These are phyloP conservation scores for Penicillium bialowiezense DNA, from an alignment of 495 filamentous ascomycete genomes.

Conservation along the genomic window DNA sequence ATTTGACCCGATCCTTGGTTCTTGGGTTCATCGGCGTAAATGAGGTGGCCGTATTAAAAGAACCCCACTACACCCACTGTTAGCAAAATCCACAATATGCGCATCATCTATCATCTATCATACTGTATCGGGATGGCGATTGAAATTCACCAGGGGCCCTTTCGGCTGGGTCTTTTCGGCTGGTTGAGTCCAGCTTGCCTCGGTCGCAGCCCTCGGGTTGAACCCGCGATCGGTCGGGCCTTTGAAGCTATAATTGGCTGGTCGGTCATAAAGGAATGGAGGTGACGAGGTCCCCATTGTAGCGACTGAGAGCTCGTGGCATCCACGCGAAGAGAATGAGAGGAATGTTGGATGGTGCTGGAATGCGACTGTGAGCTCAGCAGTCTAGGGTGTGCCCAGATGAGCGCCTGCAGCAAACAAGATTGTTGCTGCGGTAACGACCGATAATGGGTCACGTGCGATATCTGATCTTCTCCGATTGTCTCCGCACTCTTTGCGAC, in stretches of 20 bases:
- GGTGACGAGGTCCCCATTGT: conserved; percentile 58
- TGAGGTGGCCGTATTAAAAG: conserved; percentile 41
- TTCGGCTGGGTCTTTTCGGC: conserved; percentile 58
- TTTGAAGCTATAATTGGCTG: conserved; percentile 44
- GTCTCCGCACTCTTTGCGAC: neutral
- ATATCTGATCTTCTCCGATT: conserved; percentile 8
- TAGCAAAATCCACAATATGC: conserved; percentile 11
- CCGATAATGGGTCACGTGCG: conserved; percentile 30
- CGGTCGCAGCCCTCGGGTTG: conserved; percentile 78
- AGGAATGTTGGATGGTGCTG: conserved; percentile 31
- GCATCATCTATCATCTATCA: conserved; percentile 13
- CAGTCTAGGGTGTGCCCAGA: conserved; percentile 4
- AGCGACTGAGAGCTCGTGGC: conserved; percentile 27
- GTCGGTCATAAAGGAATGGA: conserved; percentile 75
- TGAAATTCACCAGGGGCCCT: conserved; percentile 74
- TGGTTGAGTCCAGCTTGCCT: conserved; percentile 62
- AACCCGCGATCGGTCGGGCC: conserved; percentile 58
- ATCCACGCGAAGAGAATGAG: conserved; percentile 32
- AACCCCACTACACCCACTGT: conserved; percentile 33
- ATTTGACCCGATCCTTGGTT: conserved; percentile 67
- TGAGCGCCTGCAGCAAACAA: conserved; percentile 19
- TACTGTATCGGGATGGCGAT: conserved; percentile 78
- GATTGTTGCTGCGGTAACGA: conserved; percentile 38
- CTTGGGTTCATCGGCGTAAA: conserved; percentile 65
- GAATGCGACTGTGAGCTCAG: conserved; percentile 25